Conservation (phyloP, 148 eudicot genomes). For the Cornus suecica region DNA sequence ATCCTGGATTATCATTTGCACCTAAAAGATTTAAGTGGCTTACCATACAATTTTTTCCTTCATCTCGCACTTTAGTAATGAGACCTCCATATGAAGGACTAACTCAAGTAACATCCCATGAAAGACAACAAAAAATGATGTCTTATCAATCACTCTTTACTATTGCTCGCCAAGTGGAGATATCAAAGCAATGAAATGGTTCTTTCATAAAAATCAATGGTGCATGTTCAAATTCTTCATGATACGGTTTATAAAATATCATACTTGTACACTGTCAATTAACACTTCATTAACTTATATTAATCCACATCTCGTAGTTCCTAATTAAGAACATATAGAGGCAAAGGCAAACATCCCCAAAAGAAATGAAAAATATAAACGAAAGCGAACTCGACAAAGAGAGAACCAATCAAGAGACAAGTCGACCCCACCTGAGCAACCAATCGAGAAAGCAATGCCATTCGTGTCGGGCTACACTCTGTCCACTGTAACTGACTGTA, state of each 20-base stretch:
- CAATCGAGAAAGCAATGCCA: slow-evolving; percentile 78
- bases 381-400: neutral
- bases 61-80: neutral
- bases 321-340: slow-evolving; percentile 2
- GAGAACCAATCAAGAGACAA: slow-evolving; percentile 25
- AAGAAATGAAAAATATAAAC: neutral
- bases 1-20: neutral
- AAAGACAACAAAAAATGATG: neutral
- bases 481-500: slow-evolving; percentile 42
- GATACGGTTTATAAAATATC: slow-evolving; percentile 1
- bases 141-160: neutral
- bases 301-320: slow-evolving; percentile 1
- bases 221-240: neutral
- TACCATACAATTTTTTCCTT: neutral
- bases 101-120: neutral
- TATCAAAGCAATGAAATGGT: neutral
- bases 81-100: neutral
- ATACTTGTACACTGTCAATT: slow-evolving; percentile 12
- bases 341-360: too few species aligned
- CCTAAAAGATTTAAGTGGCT: neutral
- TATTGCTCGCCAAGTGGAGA: neutral
- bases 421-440: slow-evolving; percentile 74
- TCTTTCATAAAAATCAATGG: neutral
- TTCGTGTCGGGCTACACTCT: slow-evolving; percentile 56
- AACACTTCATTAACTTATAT: neutral